These are phyloP conservation scores for Oenanthe javanica DNA, from an alignment of 140 eudicot genomes.

Conservation along the genomic window DNA sequence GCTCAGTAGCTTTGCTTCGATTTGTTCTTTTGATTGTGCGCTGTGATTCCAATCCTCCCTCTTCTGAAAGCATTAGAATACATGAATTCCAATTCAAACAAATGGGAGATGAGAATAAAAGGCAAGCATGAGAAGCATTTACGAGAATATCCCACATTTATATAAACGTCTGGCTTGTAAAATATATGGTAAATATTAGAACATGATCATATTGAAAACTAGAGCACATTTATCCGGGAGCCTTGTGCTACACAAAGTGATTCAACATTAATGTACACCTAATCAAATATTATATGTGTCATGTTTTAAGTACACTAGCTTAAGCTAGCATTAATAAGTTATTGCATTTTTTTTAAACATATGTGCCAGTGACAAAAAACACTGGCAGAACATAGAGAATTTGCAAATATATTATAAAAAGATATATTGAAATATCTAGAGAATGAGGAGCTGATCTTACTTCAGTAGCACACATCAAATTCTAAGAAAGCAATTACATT, in stretches of 20 bases:
- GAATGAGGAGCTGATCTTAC: background rate
- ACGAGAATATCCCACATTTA: no score
- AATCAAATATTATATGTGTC: background rate
- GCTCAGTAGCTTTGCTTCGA: conserved; percentile 49
- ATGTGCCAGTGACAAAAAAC: background rate
- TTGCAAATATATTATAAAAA: background rate
- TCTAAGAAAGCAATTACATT: background rate
- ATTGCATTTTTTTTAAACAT: background rate
- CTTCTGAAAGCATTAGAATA: conserved; percentile 29
- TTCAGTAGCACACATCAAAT: background rate
- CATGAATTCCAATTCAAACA: background rate
- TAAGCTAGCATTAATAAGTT: background rate
- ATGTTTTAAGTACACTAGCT: background rate
- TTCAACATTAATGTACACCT: background rate
- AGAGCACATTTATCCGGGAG: background rate
- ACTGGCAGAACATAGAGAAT: background rate
- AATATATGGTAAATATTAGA: background rate
- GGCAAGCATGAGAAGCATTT: background rate
- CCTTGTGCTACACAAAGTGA: background rate
- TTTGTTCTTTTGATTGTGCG: conserved; percentile 57
- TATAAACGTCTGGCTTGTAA: no score
- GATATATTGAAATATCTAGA: background rate
- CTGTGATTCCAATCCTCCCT: conserved; percentile 66
- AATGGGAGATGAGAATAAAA: background rate
- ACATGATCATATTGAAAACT: background rate